These are phyloP conservation scores for Leavenworthia alabamica DNA, from an alignment of 345 rosid species.

Conservation along the genomic window DNA sequence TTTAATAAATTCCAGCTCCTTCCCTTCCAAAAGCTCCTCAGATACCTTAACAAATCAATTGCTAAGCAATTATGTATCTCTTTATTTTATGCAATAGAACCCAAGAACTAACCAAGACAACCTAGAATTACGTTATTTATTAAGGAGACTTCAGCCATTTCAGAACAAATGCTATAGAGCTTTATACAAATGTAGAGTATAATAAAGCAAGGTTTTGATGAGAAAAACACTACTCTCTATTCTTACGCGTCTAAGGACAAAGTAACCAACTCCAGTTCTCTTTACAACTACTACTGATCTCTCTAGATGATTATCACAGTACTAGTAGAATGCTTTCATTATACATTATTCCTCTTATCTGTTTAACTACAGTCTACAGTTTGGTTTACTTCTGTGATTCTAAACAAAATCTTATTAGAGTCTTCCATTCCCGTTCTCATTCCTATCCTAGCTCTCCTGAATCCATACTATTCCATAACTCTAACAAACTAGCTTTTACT, in stretches of 20 bases:
- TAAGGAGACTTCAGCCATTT: background rate
- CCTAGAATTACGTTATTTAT: background rate
- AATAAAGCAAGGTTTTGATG: background rate
- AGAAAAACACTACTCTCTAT: too few species aligned
- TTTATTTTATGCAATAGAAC: background rate
- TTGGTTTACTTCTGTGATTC: background rate
- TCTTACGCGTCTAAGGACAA: too few species aligned
- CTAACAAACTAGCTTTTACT: background rate
- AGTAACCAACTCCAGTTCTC: too few species aligned
- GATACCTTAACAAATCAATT: slow-evolving; percentile 47
- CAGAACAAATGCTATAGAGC: background rate
- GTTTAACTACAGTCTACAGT: background rate
- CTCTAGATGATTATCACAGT: too few species aligned
- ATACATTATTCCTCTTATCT: too few species aligned
- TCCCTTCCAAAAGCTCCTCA: slow-evolving; percentile 58
- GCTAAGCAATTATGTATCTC: background rate
- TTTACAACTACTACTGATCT: too few species aligned
- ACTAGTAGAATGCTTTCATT: too few species aligned
- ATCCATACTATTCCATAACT: background rate
- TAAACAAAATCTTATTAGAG: background rate
- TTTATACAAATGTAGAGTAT: background rate
- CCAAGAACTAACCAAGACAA: background rate
- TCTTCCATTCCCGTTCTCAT: background rate
- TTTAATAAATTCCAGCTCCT: slow-evolving; percentile 55
- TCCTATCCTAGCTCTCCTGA: background rate